Evolutionary conservation across 345 rosid genomes (phyloP).

Genomic region (Gossypium stocksii): DNA sequence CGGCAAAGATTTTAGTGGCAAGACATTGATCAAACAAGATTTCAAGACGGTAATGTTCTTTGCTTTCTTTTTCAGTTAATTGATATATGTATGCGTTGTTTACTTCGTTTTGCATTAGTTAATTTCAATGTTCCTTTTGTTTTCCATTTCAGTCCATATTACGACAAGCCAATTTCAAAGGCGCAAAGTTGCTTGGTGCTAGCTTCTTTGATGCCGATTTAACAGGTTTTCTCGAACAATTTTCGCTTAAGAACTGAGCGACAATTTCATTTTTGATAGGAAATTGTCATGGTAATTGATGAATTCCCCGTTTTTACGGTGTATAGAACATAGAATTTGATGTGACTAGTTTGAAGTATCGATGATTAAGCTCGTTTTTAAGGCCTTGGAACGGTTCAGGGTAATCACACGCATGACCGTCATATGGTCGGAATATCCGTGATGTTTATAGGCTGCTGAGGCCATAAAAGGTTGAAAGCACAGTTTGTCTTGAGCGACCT

Average conservation of each 20-base stretch:
- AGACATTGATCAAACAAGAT: constrained; percentile 77
- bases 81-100: neutral
- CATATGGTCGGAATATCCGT: neutral
- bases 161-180: constrained; percentile 87
- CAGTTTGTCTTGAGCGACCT: neutral
- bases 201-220: constrained; percentile 96
- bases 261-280: neutral
- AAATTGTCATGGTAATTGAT: neutral
- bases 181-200: constrained; percentile 85
- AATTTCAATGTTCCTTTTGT: neutral
- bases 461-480: neutral
- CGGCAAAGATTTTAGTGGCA: constrained; percentile 83
- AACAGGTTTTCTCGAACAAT: constrained; percentile 45
- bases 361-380: neutral
- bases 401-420: neutral
- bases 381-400: neutral
- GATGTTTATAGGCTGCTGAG: neutral
- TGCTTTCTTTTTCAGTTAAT: neutral
- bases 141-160: constrained; percentile 59
- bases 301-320: neutral
- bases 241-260: no score
- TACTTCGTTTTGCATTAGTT: neutral
- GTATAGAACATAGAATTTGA: neutral
- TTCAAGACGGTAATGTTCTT: constrained; percentile 65
- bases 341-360: no score